phyloP scores from a whole-genome alignment of 495 filamentous ascomycete species.

The Talaromyces adpressus region DNA sequence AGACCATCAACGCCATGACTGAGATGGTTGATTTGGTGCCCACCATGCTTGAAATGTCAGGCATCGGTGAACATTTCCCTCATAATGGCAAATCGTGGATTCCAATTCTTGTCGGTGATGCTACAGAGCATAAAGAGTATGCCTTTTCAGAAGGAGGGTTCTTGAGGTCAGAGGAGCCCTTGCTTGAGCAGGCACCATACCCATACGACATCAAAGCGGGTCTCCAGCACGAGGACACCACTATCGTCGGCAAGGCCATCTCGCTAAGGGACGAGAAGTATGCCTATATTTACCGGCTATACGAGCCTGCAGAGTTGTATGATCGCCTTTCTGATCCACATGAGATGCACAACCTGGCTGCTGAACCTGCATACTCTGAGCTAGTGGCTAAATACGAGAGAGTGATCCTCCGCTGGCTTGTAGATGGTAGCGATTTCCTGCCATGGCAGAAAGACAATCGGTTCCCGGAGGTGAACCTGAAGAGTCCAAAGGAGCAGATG shows the following conservation, averaged over 20 bases:
- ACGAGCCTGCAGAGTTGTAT: slow-evolving; percentile 30
- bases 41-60: slow-evolving; percentile 20
- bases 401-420: slow-evolving; percentile 17
- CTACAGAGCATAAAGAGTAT: slow-evolving; percentile 15
- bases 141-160: slow-evolving; percentile 22
- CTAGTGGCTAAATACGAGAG: slow-evolving; percentile 9
- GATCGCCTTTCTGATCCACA: slow-evolving; percentile 32
- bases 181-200: slow-evolving; percentile 20
- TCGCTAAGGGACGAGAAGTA: slow-evolving; percentile 11
- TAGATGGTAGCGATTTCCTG: slow-evolving; percentile 14
- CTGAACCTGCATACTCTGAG: slow-evolving; percentile 13
- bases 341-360: slow-evolving; percentile 30
- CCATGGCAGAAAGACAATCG: slow-evolving; percentile 14
- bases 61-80: slow-evolving; percentile 16
- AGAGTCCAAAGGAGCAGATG: slow-evolving; percentile 14
- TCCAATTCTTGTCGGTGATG: slow-evolving; percentile 12
- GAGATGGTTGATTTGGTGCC: slow-evolving; percentile 26
- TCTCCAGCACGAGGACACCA: slow-evolving; percentile 22
- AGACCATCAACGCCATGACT: slow-evolving; percentile 16
- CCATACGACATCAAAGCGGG: slow-evolving; percentile 22
- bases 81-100: slow-evolving; percentile 20
- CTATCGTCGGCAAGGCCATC: slow-evolving; percentile 20
- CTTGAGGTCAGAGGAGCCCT: slow-evolving; percentile 17
- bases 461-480: slow-evolving; percentile 19
- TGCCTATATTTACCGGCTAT: slow-evolving; percentile 29